Evolutionary conservation across 768 basidiomycete genomes (phyloP).

Genomic region (Chalciporus pseudorubinellus): DNA sequence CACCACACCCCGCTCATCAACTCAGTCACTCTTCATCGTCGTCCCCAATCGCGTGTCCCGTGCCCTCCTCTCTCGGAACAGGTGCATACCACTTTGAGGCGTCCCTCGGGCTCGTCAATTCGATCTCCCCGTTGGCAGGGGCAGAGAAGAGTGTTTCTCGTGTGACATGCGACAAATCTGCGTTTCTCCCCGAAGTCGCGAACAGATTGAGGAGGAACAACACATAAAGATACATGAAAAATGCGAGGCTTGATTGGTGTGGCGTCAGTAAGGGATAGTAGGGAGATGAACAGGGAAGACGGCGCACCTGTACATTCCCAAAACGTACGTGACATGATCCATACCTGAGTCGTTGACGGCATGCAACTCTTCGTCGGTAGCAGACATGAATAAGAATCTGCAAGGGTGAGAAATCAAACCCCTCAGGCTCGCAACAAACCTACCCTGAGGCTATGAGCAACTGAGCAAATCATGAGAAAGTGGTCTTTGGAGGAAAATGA

Average conservation of each 20-base stretch:
- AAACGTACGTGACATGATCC: conserved; percentile 89
- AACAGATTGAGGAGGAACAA: conserved; percentile 71
- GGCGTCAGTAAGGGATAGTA: neutral
- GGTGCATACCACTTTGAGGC: conserved; percentile 64
- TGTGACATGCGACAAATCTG: conserved; percentile 17
- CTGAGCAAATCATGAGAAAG: conserved; percentile 35
- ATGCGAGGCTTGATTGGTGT: conserved; percentile 52
- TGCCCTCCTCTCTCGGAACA: conserved; percentile 44
- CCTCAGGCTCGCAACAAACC: conserved; percentile 9
- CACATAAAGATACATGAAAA: conserved; percentile 74
- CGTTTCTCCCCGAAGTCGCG: conserved; percentile 58
- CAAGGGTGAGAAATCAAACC: neutral
- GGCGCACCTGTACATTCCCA: conserved; percentile 76
- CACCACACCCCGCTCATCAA: neutral
- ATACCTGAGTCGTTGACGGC: conserved; percentile 69
- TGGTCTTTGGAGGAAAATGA: neutral
- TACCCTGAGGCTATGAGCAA: conserved; percentile 74
- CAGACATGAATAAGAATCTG: conserved; percentile 86
- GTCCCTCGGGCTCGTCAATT: conserved; percentile 34
- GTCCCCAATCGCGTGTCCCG: conserved; percentile 49
- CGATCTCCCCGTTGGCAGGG: conserved; percentile 37
- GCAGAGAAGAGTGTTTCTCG: conserved; percentile 21
- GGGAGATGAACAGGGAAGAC: neutral
- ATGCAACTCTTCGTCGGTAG: conserved; percentile 85
- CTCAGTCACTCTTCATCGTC: conserved; percentile 40